Conservation (phyloP, 352 stramenopile species). For the Globisporangium recalcitrans region DNA sequence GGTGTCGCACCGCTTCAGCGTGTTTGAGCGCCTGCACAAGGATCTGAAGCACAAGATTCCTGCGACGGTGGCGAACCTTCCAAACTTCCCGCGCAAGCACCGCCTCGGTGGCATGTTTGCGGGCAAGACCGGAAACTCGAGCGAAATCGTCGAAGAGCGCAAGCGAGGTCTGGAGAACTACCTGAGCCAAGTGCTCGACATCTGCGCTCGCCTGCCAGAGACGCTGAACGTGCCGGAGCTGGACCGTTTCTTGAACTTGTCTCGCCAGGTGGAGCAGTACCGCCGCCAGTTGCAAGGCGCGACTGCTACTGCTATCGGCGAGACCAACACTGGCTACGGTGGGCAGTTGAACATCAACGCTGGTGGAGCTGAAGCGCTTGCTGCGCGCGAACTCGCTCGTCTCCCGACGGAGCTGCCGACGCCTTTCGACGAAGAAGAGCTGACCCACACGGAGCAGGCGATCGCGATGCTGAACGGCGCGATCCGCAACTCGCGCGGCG, state of each 20-base stretch:
- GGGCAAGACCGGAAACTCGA: conserved; percentile 83
- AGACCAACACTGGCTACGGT: conserved; percentile 19
- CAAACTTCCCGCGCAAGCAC: conserved; percentile 79
- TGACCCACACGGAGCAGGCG: conserved; percentile 80
- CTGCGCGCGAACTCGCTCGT: conserved; percentile 70
- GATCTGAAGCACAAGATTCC: conserved; percentile 72
- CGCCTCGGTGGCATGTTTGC: conserved; percentile 79
- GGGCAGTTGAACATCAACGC: conserved; percentile 57
- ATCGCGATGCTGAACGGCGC: conserved; percentile 67
- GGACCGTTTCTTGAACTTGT: conserved; percentile 84
- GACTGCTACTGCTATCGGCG: conserved; percentile 22
- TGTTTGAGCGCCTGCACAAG: conserved; percentile 73
- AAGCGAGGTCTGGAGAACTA: conserved; percentile 81
- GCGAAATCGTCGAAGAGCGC: conserved; percentile 80
- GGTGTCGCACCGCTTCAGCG: conserved; percentile 67
- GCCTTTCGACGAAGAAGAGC: conserved; percentile 80
- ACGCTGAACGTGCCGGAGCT: conserved; percentile 82
- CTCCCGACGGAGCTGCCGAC: conserved; percentile 80
- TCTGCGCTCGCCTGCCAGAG: conserved; percentile 73
- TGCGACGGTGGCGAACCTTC: conserved; percentile 51
- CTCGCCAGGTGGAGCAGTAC: conserved; percentile 81
- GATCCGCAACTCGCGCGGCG: conserved; percentile 76
- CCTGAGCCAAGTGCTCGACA: conserved; percentile 74
- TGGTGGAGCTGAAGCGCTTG: conserved; percentile 70
- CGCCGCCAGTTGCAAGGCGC: conserved; percentile 54